A percentile compares a stretch with the other conserved stretches of the same genome.
Evolutionary conservation across 164 flowering plant genomes (phyloP).

Genomic region (Annona squamosa): DNA sequence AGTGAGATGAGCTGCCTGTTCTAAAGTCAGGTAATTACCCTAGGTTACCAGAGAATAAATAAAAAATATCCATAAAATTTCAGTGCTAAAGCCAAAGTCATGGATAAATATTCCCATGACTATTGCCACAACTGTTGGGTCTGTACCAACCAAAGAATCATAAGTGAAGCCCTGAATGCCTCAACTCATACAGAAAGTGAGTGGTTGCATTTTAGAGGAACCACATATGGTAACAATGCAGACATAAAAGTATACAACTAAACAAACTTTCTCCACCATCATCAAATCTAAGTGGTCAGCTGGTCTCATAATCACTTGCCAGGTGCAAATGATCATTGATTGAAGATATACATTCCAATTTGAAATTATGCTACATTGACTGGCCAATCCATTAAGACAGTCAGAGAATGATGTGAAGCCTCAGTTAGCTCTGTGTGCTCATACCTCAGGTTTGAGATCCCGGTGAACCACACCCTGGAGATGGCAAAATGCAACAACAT

Average conservation of each 20-base stretch:
- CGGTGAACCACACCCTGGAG: conserved; percentile 13
- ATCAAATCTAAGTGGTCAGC: neutral
- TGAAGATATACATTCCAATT: neutral
- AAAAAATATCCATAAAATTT: neutral
- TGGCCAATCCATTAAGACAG: neutral
- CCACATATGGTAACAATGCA: neutral
- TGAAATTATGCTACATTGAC: neutral
- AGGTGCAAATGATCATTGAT: neutral
- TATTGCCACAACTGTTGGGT: neutral
- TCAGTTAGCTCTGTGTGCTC: too few relatives aligned
- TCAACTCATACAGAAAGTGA: neutral
- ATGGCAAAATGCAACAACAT: conserved; percentile 9
- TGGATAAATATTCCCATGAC: neutral
- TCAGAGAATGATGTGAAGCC: neutral
- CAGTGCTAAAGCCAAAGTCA: neutral
- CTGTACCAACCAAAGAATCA: neutral
- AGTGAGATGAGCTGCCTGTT: neutral
- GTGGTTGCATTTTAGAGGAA: neutral
- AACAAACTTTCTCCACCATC: neutral
- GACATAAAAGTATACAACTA: neutral
- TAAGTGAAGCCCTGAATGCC: neutral
- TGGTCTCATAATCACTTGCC: neutral
- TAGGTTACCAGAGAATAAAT: neutral
- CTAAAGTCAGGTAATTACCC: neutral
- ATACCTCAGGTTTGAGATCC: conserved; percentile 11